Conservation (phyloP, 768 basidiomycete genomes). For the Russula griseocarnosa region DNA sequence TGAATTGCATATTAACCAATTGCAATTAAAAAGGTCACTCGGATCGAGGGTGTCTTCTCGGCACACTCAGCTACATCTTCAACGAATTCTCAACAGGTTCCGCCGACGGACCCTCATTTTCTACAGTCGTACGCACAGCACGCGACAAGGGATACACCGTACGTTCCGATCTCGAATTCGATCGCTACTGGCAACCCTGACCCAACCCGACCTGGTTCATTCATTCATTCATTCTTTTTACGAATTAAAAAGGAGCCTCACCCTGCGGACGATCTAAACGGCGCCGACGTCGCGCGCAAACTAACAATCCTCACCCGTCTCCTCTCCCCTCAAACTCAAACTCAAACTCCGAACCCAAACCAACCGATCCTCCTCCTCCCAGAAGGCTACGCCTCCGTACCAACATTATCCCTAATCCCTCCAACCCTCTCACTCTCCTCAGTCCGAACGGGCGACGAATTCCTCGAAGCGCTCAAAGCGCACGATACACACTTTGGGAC, state of each 20-base stretch:
- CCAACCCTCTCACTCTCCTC: constrained; percentile 56
- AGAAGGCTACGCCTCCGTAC: constrained; percentile 76
- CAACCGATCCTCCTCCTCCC: constrained; percentile 50
- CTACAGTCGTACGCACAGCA: constrained; percentile 82
- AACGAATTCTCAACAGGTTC: constrained; percentile 83
- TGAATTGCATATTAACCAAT: no score
- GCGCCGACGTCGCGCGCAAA: constrained; percentile 95
- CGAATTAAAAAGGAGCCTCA: constrained; percentile 76
- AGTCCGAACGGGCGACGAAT: constrained; percentile 66
- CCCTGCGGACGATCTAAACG: constrained; percentile 94
- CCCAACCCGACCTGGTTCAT: no score
- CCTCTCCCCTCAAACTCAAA: constrained; percentile 47
- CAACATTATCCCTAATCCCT: constrained; percentile 84
- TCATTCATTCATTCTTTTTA: not conserved
- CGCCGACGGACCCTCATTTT: constrained; percentile 71
- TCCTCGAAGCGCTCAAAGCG: constrained; percentile 71
- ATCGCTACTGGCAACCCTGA: not conserved
- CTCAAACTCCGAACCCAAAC: constrained; percentile 32
- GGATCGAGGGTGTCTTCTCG: constrained; percentile 97
- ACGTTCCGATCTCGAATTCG: constrained; percentile 25
- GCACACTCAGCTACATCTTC: constrained; percentile 98
- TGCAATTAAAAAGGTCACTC: constrained; percentile 53
- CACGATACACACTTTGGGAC: constrained; percentile 77
- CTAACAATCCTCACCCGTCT: constrained; percentile 90
- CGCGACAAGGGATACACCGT: constrained; percentile 95